Evolutionary conservation across 495 filamentous ascomycete genomes (phyloP), one percentile per base, ranked within the genome.

Genomic region (Rhypophila decipiens): DNA sequence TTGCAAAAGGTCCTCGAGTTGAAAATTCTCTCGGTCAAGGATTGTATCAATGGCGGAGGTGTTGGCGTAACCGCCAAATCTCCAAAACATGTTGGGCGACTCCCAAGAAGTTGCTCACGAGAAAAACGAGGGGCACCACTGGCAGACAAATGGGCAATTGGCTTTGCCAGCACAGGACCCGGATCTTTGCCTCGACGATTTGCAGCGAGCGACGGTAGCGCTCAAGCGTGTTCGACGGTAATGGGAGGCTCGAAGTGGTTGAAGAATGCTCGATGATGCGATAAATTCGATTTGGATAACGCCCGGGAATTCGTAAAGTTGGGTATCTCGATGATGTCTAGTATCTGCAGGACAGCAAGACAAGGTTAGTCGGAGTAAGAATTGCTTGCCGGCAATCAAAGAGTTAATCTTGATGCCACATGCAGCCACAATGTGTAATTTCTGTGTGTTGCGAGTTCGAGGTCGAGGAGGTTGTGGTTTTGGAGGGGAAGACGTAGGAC

Each of bases 51-150:
- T 85, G 56, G 89, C 86, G 58, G 91, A 96, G 71, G 95, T 84
- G 75, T 87, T 95, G 68, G 91, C 87, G 78, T 97, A 97, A 65
- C 90, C 90, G 73, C 94, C 90, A 73, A 96, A 96, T 67, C 90
- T 83, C 90, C 90, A 96, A 68, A 96, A 96, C 90, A 96, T 96
- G 70, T 67, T 88, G 84, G 63, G 54, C 56, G 45, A 51, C 29
- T 41, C 33, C 50, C 57, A 73, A 71, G 59, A 66, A 71, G 47
- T 68, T 61, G 51, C 69, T 64, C 46, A 68, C 67, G 46, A 51
- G 27, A 24, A 43, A 24, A 13, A 27, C 37, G 41, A 37, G 36
- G 44, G 18, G 31, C 17, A 4, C 15, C 36, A 19, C 20, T 18
- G 36, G 15, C 36, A 19, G 36, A 23, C 41, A 29, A 9, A 24